These are phyloP conservation scores for Orbilia oligospora DNA, from an alignment of 2,329 filamentous ascomycete species.

Conservation along the genomic window DNA sequence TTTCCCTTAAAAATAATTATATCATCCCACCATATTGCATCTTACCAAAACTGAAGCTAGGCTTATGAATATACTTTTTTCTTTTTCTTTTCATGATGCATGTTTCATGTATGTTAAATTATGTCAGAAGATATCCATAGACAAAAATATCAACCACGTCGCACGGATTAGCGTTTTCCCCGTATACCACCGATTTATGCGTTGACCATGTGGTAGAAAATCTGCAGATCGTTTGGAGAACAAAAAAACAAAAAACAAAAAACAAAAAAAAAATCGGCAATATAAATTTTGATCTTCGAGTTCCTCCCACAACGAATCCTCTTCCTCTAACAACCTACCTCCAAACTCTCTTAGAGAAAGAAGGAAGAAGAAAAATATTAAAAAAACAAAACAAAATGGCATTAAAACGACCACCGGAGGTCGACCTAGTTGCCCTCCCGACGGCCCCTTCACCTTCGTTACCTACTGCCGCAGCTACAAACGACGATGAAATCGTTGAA, in stretches of 20 bases:
- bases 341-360: background rate
- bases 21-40: background rate
- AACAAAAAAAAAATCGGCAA: constrained; percentile 10
- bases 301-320: background rate
- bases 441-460: constrained; percentile 4
- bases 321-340: background rate
- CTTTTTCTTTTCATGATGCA: background rate
- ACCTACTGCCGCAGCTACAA: background rate
- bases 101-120: constrained; percentile 1
- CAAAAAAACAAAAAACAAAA: too few relatives aligned
- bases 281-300: constrained; percentile 26
- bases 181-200: background rate
- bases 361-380: too few relatives aligned
- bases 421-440: background rate
- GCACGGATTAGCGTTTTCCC: too few relatives aligned
- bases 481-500: constrained; percentile 45
- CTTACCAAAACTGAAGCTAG: background rate
- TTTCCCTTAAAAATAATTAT: background rate
- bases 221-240: background rate
- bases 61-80: background rate
- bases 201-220: constrained; percentile 47
- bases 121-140: constrained; percentile 21
- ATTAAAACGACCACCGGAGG: constrained; percentile 34
- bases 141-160: constrained; percentile 2
- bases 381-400: constrained; percentile 39